Evolutionary conservation across 2,329 filamentous ascomycete species (phyloP).

Genomic region (Colletotrichum horii): DNA sequence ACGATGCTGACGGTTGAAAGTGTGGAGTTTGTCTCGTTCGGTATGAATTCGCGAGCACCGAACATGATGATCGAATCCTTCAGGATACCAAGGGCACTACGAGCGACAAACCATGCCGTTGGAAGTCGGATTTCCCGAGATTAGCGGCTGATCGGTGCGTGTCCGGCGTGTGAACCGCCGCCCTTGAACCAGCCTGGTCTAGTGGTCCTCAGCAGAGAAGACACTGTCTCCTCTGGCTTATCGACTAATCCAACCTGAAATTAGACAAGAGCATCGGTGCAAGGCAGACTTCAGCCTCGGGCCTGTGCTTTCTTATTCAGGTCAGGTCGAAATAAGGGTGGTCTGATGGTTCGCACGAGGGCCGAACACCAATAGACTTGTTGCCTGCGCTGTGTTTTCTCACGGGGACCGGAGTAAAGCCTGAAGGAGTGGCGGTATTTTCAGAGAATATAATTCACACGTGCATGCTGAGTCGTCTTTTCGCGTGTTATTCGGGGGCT

Average conservation of each 20-base stretch:
- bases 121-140: slow-evolving; percentile 4
- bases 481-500: not conserved
- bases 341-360: not conserved
- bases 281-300: slow-evolving; percentile 5
- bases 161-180: slow-evolving; percentile 6
- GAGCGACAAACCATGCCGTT: not conserved
- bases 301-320: not conserved
- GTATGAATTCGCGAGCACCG: not conserved
- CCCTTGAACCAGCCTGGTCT: not conserved
- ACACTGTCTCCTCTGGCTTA: not conserved
- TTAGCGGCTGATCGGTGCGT: not conserved
- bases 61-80: slow-evolving; percentile 1
- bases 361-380: not conserved
- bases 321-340: not conserved
- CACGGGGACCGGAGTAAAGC: not conserved
- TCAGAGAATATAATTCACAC: not conserved
- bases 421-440: not conserved
- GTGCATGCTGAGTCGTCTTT: not conserved
- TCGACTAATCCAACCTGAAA: not conserved
- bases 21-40: not conserved
- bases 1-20: not conserved
- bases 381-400: not conserved
- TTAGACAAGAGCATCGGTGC: not conserved
- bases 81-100: not conserved
- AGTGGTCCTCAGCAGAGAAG: not conserved